A percentile compares a stretch with the other conserved stretches of the same genome.
Conservation (phyloP, 1,284 basidiomycete genomes). For the Ganoderma boninense region DNA sequence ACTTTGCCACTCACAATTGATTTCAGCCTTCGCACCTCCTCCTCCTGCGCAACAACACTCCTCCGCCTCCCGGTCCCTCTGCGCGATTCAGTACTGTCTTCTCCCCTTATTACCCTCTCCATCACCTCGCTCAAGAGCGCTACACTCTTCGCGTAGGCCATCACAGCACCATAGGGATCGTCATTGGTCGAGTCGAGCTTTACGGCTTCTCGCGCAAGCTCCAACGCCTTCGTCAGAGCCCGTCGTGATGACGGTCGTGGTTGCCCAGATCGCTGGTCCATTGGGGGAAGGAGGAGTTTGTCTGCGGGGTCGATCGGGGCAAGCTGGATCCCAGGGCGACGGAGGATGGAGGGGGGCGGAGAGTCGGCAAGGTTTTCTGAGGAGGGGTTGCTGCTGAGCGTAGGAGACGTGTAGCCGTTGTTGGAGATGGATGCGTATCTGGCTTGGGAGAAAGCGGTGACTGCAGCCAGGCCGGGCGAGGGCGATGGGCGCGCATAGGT, state of each 20-base stretch:
- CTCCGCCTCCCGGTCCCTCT: conserved; percentile 68
- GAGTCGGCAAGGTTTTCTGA: conserved; percentile 67
- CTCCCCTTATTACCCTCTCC: conserved; percentile 84
- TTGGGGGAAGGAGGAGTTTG: conserved; percentile 54
- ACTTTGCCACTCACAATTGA: conserved; percentile 70
- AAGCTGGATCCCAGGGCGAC: conserved; percentile 31
- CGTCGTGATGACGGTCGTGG: conserved; percentile 74
- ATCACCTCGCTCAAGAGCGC: conserved; percentile 85
- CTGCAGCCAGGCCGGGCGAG: conserved; percentile 63
- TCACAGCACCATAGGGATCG: conserved; percentile 82
- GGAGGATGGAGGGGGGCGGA: conserved; percentile 51
- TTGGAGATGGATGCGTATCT: conserved; percentile 52
- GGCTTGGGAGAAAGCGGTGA: conserved; percentile 67
- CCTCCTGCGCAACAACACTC: conserved; percentile 85
- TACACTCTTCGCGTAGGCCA: conserved; percentile 84
- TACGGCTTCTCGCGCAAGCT: conserved; percentile 85
- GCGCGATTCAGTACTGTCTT: conserved; percentile 74
- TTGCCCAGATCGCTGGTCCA: conserved; percentile 49
- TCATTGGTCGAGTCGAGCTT: conserved; percentile 83
- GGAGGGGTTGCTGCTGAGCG: conserved; percentile 44
- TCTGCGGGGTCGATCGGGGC: conserved; percentile 47
- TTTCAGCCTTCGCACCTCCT: conserved; percentile 81
- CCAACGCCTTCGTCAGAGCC: conserved; percentile 79
- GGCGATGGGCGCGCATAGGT: conserved; percentile 57
- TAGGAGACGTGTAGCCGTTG: conserved; percentile 39